Percentiles rank a stretch among this genome's conserved stretches.
Conservation (phyloP, 225 moss, liverwort and hornwort species). For the Climacium dendroides region DNA sequence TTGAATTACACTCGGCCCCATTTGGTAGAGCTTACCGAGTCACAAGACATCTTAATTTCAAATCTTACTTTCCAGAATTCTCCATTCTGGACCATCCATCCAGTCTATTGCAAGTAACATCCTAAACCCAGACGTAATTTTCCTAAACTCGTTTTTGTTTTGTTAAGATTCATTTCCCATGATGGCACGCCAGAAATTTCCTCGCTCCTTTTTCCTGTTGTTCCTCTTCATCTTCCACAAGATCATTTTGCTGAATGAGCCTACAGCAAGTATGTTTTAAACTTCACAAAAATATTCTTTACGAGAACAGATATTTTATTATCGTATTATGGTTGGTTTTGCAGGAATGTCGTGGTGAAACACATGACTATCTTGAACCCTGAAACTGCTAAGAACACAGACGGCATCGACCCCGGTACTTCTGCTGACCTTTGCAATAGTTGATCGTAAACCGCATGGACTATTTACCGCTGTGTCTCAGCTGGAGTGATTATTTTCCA, state of each 20-base stretch:
- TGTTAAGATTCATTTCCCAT: neutral
- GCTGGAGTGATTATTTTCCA: neutral
- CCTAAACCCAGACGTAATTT: neutral
- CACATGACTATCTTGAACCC: slow-evolving; percentile 38
- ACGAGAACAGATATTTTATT: neutral
- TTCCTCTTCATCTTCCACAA: neutral
- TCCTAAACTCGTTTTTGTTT: neutral
- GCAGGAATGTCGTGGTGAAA: slow-evolving; percentile 38
- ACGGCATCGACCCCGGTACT: slow-evolving; percentile 46
- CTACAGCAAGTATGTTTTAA: neutral
- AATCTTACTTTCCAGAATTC: slow-evolving; percentile 77
- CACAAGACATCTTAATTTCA: slow-evolving; percentile 45
- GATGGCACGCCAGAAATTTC: neutral
- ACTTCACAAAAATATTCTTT: neutral
- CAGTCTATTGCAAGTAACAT: slow-evolving; percentile 71
- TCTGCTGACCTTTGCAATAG: neutral
- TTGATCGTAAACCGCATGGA: neutral
- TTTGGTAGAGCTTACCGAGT: slow-evolving; percentile 62
- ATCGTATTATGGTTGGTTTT: neutral
- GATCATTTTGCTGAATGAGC: neutral
- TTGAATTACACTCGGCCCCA: slow-evolving; percentile 68
- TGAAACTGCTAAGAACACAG: slow-evolving; percentile 26
- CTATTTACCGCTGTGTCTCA: neutral
- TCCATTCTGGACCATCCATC: slow-evolving; percentile 86
- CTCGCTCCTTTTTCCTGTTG: neutral